Conservation (phyloP, 2,329 filamentous ascomycete species). For the Talaromyces albobiverticillius region DNA sequence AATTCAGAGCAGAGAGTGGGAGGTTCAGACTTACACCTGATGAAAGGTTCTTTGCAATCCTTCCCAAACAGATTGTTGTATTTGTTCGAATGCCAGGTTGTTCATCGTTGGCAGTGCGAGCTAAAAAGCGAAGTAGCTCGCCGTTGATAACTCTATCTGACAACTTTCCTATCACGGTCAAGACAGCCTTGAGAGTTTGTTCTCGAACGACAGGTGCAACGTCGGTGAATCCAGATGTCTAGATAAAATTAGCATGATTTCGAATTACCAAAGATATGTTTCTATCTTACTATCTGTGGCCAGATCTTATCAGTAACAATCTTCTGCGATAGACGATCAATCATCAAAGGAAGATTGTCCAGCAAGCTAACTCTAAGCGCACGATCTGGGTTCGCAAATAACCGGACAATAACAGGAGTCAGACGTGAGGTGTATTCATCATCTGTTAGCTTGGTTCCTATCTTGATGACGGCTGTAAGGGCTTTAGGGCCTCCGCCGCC, state of each 20-base stretch:
- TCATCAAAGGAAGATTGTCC: slow-evolving; percentile 85
- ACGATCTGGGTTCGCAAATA: slow-evolving; percentile 88
- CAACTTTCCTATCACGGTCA: slow-evolving; percentile 82
- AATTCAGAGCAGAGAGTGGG: neutral
- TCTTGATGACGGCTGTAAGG: slow-evolving; percentile 83
- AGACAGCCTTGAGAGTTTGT: slow-evolving; percentile 91
- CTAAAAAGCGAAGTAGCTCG: slow-evolving; percentile 83
- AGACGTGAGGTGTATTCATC: slow-evolving; percentile 87
- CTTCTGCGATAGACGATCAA: slow-evolving; percentile 83
- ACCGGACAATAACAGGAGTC: slow-evolving; percentile 78
- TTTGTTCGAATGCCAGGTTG: slow-evolving; percentile 97
- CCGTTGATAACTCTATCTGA: slow-evolving; percentile 93
- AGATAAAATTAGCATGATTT: neutral
- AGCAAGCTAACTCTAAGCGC: slow-evolving; percentile 87
- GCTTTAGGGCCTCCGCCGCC: slow-evolving; percentile 93
- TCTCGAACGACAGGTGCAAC: slow-evolving; percentile 87
- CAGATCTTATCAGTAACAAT: slow-evolving; percentile 96
- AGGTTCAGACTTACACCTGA: slow-evolving; percentile 44
- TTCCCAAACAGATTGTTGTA: slow-evolving; percentile 94
- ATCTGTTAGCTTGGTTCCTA: slow-evolving; percentile 77
- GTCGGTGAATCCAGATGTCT: slow-evolving; percentile 94
- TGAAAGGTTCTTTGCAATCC: slow-evolving; percentile 88
- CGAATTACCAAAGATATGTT: neutral
- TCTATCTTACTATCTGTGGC: slow-evolving; percentile 71
- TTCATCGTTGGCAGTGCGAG: slow-evolving; percentile 95